Evolutionary conservation across 345 rosid genomes (phyloP).

Genomic region (Moringa oleifera): DNA sequence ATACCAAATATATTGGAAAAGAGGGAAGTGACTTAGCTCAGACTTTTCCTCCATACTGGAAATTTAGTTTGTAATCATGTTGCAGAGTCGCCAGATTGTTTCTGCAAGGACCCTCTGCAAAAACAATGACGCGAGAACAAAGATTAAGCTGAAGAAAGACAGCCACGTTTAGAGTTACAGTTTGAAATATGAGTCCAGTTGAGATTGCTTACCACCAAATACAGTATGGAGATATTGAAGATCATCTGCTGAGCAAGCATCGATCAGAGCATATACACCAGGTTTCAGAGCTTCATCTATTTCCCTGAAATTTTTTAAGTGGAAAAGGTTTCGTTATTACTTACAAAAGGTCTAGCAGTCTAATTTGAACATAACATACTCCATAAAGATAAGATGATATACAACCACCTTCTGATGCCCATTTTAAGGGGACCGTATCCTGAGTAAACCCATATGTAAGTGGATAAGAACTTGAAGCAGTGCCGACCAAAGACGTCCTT

Average conservation of each 20-base stretch:
- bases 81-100: slow-evolving; percentile 62
- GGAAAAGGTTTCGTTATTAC: slow-evolving; percentile 6
- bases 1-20: background rate
- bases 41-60: slow-evolving; percentile 83
- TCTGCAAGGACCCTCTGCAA: slow-evolving; percentile 94
- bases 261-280: slow-evolving; percentile 84
- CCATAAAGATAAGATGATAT: background rate
- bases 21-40: slow-evolving; percentile 23
- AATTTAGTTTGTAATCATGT: slow-evolving; percentile 73
- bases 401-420: slow-evolving; percentile 80
- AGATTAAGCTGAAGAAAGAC: slow-evolving; percentile 4
- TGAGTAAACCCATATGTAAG: slow-evolving; percentile 69
- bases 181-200: background rate
- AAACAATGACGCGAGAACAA: slow-evolving; percentile 16
- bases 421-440: slow-evolving; percentile 66
- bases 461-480: slow-evolving; percentile 69
- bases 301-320: slow-evolving; percentile 50
- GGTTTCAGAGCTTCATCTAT: slow-evolving; percentile 85
- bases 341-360: background rate
- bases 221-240: slow-evolving; percentile 81
- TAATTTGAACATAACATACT: background rate
- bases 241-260: slow-evolving; percentile 70
- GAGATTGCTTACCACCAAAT: slow-evolving; percentile 63
- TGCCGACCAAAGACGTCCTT: slow-evolving; percentile 64
- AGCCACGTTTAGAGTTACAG: background rate